Base-by-base conservation (phyloP, 805 yeast genomes). In the Teunomyces cretensis region DNA sequence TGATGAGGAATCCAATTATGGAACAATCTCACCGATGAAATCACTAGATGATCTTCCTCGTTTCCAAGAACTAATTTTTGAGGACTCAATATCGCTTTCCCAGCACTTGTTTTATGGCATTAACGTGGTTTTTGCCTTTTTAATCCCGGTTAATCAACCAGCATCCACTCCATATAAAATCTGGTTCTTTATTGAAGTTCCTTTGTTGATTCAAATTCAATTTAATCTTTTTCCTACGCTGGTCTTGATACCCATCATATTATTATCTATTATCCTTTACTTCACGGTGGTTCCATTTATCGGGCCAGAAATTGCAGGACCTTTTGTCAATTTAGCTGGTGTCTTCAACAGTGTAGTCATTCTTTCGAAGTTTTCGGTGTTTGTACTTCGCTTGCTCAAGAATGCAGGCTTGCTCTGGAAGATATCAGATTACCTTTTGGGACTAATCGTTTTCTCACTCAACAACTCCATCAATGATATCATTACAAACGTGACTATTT, bases 391-490 rank as follows among this genome's bases (percentile, higher is more conserved):
- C 33, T 43, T 67, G 5, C 48, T 79, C 32, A 75, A 74, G 47
- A 75, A 76, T 49, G 52, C 72, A 27, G 83, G 80, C 1, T 47
- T 68, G 6, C 61, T 78, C 17, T 67, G 75, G 56, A 50, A 58
- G 15, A 63, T 79, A 3, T 64, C 72, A 12, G 82, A 79, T 47
- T 75, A 78, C 26, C 45, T 76, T 9, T 55, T 79, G 41, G 83
- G 83, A 2, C 57, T 78, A 24, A 60, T 79, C 1, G 62, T 78
- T 2, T 67, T 79, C 45, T 71, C 82, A 3, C 51, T 78, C 19
- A 76, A 79, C 28, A 79, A 78, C 48, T 77, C 80, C 4, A 60
- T 77, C 28, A 80, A 79, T 22, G 83, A 79, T 50, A 57, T 78
- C 30, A 66, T 78, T 26, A 72, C 80, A n/a, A 77, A 79, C 49